Evolutionary conservation across 306 rosid genomes (phyloP).

Genomic region (Oxytropis ochrocephala): DNA sequence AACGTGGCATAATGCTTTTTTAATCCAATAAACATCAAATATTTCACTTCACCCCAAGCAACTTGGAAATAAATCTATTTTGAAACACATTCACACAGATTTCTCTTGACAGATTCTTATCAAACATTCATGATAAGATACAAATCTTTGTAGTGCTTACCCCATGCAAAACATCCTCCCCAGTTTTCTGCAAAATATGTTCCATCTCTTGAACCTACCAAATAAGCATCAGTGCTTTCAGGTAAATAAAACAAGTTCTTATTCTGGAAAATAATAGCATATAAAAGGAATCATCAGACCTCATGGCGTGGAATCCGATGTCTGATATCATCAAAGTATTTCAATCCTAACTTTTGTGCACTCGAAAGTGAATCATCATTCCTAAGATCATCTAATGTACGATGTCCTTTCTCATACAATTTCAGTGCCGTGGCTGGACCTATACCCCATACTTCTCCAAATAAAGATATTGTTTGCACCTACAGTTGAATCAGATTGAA

Average conservation of each 20-base stretch:
- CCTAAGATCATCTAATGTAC: slow-evolving; percentile 66
- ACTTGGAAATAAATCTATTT: neutral
- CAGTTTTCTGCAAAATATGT: slow-evolving; percentile 55
- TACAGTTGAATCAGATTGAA: slow-evolving; percentile 23
- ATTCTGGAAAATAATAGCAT: neutral
- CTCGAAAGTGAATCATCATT: slow-evolving; percentile 63
- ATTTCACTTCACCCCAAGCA: neutral
- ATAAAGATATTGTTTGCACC: slow-evolving; percentile 75
- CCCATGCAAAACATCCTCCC: slow-evolving; percentile 70
- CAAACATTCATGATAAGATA: neutral
- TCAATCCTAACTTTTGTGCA: slow-evolving; percentile 81
- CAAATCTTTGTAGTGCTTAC: slow-evolving; percentile 38
- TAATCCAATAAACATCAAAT: neutral
- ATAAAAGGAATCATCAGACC: slow-evolving; percentile 23
- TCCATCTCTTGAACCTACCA: slow-evolving; percentile 86
- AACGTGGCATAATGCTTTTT: neutral
- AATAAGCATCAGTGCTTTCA: slow-evolving; percentile 7
- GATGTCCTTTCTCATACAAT: slow-evolving; percentile 79
- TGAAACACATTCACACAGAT: neutral
- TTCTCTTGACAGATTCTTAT: neutral
- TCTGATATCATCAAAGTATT: slow-evolving; percentile 80
- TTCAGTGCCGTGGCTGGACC: slow-evolving; percentile 91
- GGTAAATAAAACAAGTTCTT: neutral
- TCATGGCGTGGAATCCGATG: slow-evolving; percentile 80
- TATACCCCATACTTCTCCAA: slow-evolving; percentile 94